Evolutionary conservation across 164 flowering plant species (phyloP).

Genomic region (Warburgia ugandensis): DNA sequence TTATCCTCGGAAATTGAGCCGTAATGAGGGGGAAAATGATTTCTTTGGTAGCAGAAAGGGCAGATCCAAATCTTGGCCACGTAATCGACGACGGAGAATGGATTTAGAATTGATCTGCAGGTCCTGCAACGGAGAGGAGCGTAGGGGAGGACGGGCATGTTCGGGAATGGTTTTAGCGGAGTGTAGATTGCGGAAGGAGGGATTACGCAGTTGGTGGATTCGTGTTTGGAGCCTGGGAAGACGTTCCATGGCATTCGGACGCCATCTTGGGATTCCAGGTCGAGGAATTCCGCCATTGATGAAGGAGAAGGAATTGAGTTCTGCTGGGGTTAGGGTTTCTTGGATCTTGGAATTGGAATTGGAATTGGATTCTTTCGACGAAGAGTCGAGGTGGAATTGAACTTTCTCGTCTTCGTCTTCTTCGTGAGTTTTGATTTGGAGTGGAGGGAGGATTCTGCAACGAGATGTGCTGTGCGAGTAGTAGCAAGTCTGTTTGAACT

Average conservation of each 20-base stretch:
- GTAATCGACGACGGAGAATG: conserved; percentile 74
- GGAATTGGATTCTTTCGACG: too few species aligned
- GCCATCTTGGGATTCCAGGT: conserved; percentile 69
- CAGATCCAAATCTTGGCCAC: conserved; percentile 92
- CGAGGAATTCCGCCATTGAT: conserved; percentile 84
- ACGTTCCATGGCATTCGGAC: conserved; percentile 97
- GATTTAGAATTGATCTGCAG: conserved; percentile 84
- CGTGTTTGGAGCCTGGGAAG: conserved; percentile 75
- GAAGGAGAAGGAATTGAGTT: too few species aligned
- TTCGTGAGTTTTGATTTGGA: too few species aligned
- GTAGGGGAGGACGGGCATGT: conserved; percentile 66
- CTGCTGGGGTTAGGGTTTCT: too few species aligned
- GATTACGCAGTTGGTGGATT: conserved; percentile 46
- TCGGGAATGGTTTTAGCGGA: conserved; percentile 55
- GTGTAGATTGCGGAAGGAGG: conserved; percentile 85
- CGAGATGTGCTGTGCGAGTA: too few species aligned
- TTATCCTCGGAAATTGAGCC: conserved; percentile 62
- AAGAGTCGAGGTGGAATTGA: too few species aligned
- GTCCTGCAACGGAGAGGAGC: conserved; percentile 79
- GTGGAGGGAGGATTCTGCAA: too few species aligned
- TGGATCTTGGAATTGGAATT: too few species aligned
- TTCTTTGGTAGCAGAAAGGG: conserved; percentile 80
- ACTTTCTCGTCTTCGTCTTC: too few species aligned
- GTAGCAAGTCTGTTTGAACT: too few species aligned
- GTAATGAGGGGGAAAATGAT: conserved; percentile 76